Base-by-base conservation (phyloP, 106 monocot species). In the Amphibolis antarctica region DNA sequence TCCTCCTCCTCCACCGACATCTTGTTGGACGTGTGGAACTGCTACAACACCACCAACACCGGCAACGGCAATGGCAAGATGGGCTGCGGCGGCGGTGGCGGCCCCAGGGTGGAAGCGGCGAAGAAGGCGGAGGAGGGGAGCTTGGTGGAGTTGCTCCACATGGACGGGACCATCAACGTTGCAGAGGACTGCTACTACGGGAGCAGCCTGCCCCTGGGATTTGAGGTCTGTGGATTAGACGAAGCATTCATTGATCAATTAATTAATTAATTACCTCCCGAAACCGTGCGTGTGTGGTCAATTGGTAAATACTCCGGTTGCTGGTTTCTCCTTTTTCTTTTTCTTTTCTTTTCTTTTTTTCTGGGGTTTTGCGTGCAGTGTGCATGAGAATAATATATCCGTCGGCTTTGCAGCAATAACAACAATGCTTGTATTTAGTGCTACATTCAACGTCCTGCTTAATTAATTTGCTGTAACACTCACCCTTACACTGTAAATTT, bases 11-110 rank as follows among this genome's bases (percentile, higher is more conserved):
- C n/a, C n/a, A n/a, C 28, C 18, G 60, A 60, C 29, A 60, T 60
- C 14, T 28, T 60, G 18, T 31, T 31, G 27, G 60, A 60, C 26
- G 60, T 42, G 0, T 60, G 60, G 60, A 60, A 60, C 60, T 60
- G 60, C 26, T 60, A 31, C 26, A 31, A 9, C 20, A 60, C 14
- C 59, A 60, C 15, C 60, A 55, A 20, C 17, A 0, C 30, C 42
- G 36, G 26, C 18, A 27, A 42, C 1, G 60, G 60, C 13, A 31
- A 60, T 5, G 36, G 29, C 19, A 30, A 13, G 12, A 60, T 28
- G 30, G 36, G 36, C 26, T 30, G 18, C 29, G 10, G 60, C 31
- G 18, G 60, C 29, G 36, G 36, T 31, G 36, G 36, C 23, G 25
- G 25, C 56, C 21, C 23, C 56, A 56, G 20, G 21, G 3, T 20